Evolutionary conservation across 345 rosid genomes (phyloP).

Genomic region (Aegle marmelos): DNA sequence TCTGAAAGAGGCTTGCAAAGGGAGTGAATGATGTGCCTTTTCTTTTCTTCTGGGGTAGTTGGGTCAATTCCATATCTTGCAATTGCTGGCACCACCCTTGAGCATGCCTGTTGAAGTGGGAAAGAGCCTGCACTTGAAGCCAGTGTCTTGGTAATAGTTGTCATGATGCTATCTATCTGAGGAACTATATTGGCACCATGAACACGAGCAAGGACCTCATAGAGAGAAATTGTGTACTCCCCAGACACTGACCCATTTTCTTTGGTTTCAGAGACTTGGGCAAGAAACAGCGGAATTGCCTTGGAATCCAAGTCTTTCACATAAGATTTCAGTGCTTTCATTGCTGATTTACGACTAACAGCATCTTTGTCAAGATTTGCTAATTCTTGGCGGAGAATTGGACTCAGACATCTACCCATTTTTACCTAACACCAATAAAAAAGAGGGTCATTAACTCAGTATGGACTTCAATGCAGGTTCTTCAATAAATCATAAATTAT

Average conservation of each 20-base stretch:
- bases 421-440: constrained; percentile 25
- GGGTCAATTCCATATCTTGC: constrained; percentile 90
- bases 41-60: constrained; percentile 65
- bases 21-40: constrained; percentile 66
- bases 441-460: not conserved
- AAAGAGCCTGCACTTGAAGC: constrained; percentile 91
- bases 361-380: constrained; percentile 87
- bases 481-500: not conserved
- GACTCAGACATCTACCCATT: constrained; percentile 75
- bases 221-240: constrained; percentile 87
- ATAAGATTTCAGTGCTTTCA: constrained; percentile 75
- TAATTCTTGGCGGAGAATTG: constrained; percentile 63
- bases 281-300: constrained; percentile 80
- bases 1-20: constrained; percentile 83
- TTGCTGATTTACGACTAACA: constrained; percentile 69
- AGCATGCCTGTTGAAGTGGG: constrained; percentile 96
- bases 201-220: constrained; percentile 91
- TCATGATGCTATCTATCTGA: constrained; percentile 86
- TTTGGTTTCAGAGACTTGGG: constrained; percentile 85
- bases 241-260: constrained; percentile 81
- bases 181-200: constrained; percentile 93
- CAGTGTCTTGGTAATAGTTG: constrained; percentile 72
- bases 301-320: constrained; percentile 80
- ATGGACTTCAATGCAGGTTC: not conserved
- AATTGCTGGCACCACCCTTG: constrained; percentile 88